phyloP scores from a whole-genome alignment of 148 eudicot species.

The Camellia japonica region DNA sequence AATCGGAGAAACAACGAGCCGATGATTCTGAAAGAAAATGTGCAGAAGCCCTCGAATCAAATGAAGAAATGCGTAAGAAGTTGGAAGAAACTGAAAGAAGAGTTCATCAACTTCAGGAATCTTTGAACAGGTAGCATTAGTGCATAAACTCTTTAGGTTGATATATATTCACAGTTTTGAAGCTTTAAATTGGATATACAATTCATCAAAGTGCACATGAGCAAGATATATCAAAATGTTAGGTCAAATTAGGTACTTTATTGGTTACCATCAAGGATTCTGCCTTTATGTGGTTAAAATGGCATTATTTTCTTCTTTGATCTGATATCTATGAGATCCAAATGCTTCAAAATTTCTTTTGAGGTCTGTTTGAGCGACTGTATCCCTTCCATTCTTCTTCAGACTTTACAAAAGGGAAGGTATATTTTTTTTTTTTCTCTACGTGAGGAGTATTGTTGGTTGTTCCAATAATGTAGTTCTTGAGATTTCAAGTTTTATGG shows the following conservation, averaged over 20 bases:
- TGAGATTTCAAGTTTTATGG: neutral
- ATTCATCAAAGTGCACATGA: neutral
- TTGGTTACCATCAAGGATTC: neutral
- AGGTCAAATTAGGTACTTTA: neutral
- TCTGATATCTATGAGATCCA: neutral
- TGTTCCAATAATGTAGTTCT: neutral
- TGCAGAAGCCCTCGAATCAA: slow-evolving; percentile 60
- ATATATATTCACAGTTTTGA: slow-evolving; percentile 1
- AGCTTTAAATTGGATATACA: neutral
- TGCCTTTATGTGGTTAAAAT: neutral
- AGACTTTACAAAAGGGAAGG: too few species aligned
- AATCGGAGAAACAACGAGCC: slow-evolving; percentile 68
- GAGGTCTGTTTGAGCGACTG: neutral
- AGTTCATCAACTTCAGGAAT: slow-evolving; percentile 87
- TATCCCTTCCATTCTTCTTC: neutral
- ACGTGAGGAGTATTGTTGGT: neutral
- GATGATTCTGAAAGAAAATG: slow-evolving; percentile 72
- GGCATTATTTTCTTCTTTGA: neutral
- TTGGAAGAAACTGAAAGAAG: slow-evolving; percentile 89
- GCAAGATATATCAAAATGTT: neutral
- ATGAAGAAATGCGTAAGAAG: slow-evolving; percentile 66
- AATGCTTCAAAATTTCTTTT: neutral
- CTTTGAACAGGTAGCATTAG: slow-evolving; percentile 65
- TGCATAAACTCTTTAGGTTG: slow-evolving; percentile 5
- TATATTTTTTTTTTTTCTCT: too few species aligned